These are phyloP conservation scores for Periconia macrospinosa DNA, from an alignment of 2,329 filamentous ascomycete genomes.

Conservation along the genomic window DNA sequence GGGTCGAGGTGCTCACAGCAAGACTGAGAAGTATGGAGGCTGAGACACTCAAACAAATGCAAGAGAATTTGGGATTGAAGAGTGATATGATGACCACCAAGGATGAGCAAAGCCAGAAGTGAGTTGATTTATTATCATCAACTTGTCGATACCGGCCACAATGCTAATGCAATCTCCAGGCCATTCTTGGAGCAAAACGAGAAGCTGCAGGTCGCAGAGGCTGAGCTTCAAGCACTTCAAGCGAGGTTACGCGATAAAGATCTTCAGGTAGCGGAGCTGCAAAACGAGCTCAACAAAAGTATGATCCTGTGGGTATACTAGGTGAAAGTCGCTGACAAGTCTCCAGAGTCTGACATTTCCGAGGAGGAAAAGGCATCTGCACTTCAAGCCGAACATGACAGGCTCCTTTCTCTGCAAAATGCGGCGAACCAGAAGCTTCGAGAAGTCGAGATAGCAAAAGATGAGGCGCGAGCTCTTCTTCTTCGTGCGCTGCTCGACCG, in stretches of 20 bases:
- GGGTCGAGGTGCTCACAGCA: slow-evolving; percentile 42
- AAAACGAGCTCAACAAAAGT: slow-evolving; percentile 41
- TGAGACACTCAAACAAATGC: slow-evolving; percentile 46
- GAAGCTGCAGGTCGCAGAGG: slow-evolving; percentile 38
- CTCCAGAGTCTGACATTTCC: slow-evolving; percentile 29
- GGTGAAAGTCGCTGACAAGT: neutral
- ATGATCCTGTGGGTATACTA: neutral
- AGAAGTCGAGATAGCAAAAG: slow-evolving; percentile 39
- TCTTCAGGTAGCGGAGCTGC: slow-evolving; percentile 38
- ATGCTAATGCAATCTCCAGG: slow-evolving; percentile 8
- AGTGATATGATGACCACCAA: slow-evolving; percentile 41
- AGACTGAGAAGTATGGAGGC: slow-evolving; percentile 41
- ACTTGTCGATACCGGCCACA: neutral
- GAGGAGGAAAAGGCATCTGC: slow-evolving; percentile 32
- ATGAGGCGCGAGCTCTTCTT: slow-evolving; percentile 39
- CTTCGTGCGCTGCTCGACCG: slow-evolving; percentile 36
- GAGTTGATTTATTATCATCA: neutral
- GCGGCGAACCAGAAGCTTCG: slow-evolving; percentile 36
- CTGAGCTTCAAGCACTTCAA: slow-evolving; percentile 39
- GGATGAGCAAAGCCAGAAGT: slow-evolving; percentile 39
- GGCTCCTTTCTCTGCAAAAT: slow-evolving; percentile 37
- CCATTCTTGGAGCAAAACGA: slow-evolving; percentile 44
- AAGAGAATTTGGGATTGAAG: slow-evolving; percentile 43
- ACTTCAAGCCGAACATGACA: slow-evolving; percentile 39
- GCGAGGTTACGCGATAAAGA: slow-evolving; percentile 39